Conservation (phyloP, 441 rosid genomes). For the Manihot esculenta region DNA sequence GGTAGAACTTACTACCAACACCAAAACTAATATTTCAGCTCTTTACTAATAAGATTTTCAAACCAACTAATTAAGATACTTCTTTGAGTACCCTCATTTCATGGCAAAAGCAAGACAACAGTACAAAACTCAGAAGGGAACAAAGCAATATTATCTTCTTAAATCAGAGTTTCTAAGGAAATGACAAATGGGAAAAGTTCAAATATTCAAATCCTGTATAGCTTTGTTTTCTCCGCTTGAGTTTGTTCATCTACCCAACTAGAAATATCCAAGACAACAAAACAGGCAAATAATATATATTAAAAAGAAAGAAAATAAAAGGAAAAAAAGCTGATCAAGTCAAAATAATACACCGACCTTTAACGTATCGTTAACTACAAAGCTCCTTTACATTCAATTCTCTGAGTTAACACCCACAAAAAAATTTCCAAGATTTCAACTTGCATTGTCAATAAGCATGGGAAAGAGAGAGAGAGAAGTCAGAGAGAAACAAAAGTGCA, state of each 20-base stretch:
- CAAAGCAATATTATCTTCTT: not conserved
- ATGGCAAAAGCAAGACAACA: constrained; percentile 12
- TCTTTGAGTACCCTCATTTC: constrained; percentile 1
- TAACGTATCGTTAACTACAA: constrained; percentile 32
- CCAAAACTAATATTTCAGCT: constrained; percentile 27
- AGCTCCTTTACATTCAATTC: not conserved
- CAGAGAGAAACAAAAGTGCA: too few species aligned
- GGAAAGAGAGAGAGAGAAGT: constrained; percentile 12
- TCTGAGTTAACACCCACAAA: constrained; percentile 1
- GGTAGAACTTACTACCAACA: constrained; percentile 43
- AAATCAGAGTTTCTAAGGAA: not conserved
- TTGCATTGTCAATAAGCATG: constrained; percentile 12
- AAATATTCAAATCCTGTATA: not conserved
- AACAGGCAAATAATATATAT: not conserved
- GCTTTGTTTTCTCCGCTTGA: constrained; percentile 45
- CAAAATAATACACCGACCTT: constrained; percentile 32
- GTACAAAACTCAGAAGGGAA: not conserved
- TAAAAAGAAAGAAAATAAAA: not conserved
- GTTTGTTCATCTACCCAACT: constrained; percentile 65
- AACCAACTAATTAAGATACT: constrained; percentile 32
- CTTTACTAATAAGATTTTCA: constrained; percentile 26
- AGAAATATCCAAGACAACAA: constrained; percentile 20
- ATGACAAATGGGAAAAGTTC: constrained; percentile 18
- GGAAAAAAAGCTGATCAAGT: not conserved
- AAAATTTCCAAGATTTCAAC: not conserved